Base-by-base conservation (phyloP, 179 eudicot species). In the Patellifolia procumbens region DNA sequence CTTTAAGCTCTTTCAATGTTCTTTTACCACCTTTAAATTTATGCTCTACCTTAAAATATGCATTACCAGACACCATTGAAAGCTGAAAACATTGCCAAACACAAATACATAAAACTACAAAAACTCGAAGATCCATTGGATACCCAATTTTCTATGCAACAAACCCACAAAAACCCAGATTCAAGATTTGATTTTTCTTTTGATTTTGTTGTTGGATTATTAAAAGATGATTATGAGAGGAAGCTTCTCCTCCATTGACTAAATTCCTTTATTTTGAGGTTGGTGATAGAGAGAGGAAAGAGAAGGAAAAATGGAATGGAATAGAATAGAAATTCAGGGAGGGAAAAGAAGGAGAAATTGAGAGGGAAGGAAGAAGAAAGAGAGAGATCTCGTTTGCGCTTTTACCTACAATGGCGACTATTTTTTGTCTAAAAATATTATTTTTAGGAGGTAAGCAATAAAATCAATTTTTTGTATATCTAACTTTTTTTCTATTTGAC, bases 11-110 rank as follows among this genome's bases (percentile, higher is more conserved):
- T 12, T 78, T 62, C 80, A 93, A 82, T 1, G 81, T 83, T 72
- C 74, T 76, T 12, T 76, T 86, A 11, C 79, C 76, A 53, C 91
- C 90, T 45, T 78, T 88, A 71, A 79, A 89, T 80, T 86, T 94
- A 80, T 83, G 89, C 70, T 87, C 84, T n/a, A 92, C 97, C 61
- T 86, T 37, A 34, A 94, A 90, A 42, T 85, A 85, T 10, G 81
- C 82, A 78, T 87, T 92, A 39, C 83, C 89, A 3, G 51, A 76
- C 1, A 76, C 87, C 63, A 74, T 51, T 42, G 45, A 52, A 69
- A 76, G 63, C 48, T 81, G 20, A 2, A 74, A 72, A 43, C 78
- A 22, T 53, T 78, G 73, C 79, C 72, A 74, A 53, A 79, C 12
- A 46, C 76, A 80, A 65, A 78, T 19, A 43, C 77, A 61, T 35